These are phyloP conservation scores for Hypoxylon lienhwacheense DNA, from an alignment of 495 filamentous ascomycete species.

Conservation along the genomic window DNA sequence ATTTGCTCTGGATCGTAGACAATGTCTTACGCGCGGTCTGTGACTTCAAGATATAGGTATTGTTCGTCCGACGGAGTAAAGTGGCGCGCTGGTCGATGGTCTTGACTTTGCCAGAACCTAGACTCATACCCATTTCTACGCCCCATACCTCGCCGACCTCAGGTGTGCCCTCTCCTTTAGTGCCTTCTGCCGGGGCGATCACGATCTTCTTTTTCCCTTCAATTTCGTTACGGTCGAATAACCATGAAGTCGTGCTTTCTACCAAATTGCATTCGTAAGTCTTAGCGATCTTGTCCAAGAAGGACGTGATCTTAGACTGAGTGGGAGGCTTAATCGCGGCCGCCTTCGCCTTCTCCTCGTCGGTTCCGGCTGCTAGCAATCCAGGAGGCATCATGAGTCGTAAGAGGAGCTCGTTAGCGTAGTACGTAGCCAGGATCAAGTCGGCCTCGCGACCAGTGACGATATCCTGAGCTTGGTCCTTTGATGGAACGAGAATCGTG, in stretches of 20 bases:
- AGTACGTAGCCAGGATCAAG: slow-evolving; percentile 86
- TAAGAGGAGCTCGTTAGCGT: slow-evolving; percentile 91
- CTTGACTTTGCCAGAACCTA: slow-evolving; percentile 94
- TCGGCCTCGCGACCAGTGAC: slow-evolving; percentile 77
- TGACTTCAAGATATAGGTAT: slow-evolving; percentile 87
- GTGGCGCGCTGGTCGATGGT: slow-evolving; percentile 81
- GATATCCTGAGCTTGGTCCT: slow-evolving; percentile 58
- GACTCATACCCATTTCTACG: slow-evolving; percentile 89
- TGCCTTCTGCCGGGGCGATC: slow-evolving; percentile 76
- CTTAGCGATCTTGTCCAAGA: slow-evolving; percentile 90
- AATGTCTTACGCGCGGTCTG: slow-evolving; percentile 86
- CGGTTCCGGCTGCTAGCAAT: slow-evolving; percentile 75
- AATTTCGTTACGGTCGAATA: slow-evolving; percentile 95
- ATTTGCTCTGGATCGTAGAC: slow-evolving; percentile 93
- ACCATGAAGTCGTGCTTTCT: slow-evolving; percentile 96
- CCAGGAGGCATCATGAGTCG: slow-evolving; percentile 89
- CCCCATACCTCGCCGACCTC: slow-evolving; percentile 97
- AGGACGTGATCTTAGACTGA: slow-evolving; percentile 78
- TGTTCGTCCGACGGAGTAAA: slow-evolving; percentile 87
- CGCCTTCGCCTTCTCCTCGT: slow-evolving; percentile 94
- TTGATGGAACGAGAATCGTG: slow-evolving; percentile 70
- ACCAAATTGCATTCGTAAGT: slow-evolving; percentile 90
- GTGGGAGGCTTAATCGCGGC: slow-evolving; percentile 75
- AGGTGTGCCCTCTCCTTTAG: slow-evolving; percentile 87
- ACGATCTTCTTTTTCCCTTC: slow-evolving; percentile 99